Evolutionary conservation across 2,329 filamentous ascomycete genomes (phyloP), one percentile per base, ranked within the genome.

Genomic region (Pseudogymnoascus verrucosus): DNA sequence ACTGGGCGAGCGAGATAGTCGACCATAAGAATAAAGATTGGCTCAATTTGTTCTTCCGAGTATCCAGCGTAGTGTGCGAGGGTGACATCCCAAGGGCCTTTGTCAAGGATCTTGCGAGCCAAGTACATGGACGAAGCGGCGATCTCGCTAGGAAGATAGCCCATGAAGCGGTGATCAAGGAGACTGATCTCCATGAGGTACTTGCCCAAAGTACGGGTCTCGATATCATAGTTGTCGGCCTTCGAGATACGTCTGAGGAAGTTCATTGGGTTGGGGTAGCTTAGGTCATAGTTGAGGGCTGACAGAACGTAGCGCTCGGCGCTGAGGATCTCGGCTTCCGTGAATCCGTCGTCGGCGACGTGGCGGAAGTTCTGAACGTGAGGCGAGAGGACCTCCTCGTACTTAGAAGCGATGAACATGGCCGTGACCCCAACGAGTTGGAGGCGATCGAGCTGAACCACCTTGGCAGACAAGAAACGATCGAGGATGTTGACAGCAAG

Each of bases 201-300:
- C 80, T 99, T 99, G 76, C 91, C 95, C 65, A 99, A 85, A 57
- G 95, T 99, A 71, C 95, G 90, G 66, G 93, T 96, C 76, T 97
- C 91, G 72, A 98, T 96, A 77, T 99, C 93, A 78, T 99, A 99
- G 81, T 96, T 95, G 79, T 99, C 96, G 73, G 95, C 96, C 82
- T 99, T 99, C 66, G 93, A 98, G 77, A 99, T 96, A 69, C 96
- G 90, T 68, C 95, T 91, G 66, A 99, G 86, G 80, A 99, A 99
- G 84, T 99, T 99, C 95, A 99, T 99, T 21, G 95, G 95, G 78
- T 99, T 99, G 64, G 95, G 95, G 74, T 97, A 99, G 80, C 93
- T 97, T 68, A 99, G 86, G 75, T 99, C 93, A 76, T 97, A 99
- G 79, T 97, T 89, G 66, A 99, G 84, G 5, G 92, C 92, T 68